phyloP scores from a whole-genome alignment of 1,284 basidiomycete genomes.

The Meripilus lineatus region DNA sequence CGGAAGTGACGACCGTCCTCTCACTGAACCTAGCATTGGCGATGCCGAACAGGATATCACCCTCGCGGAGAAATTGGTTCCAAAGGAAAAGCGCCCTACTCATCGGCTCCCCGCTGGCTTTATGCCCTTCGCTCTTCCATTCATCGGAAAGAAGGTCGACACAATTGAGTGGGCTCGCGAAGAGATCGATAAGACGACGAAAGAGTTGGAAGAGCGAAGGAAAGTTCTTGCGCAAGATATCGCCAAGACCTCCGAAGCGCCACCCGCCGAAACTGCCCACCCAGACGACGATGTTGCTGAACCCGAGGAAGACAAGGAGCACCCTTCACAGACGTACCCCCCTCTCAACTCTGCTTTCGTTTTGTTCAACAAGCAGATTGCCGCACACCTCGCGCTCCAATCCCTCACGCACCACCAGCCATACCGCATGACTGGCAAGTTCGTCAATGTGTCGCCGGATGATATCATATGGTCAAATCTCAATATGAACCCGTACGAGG shows the following conservation, averaged over 20 bases:
- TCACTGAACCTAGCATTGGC: conserved; percentile 34
- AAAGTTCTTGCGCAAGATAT: conserved; percentile 28
- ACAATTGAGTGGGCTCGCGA: conserved; percentile 86
- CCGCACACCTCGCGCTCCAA: conserved; percentile 82
- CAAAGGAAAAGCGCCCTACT: conserved; percentile 69
- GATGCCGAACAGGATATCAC: conserved; percentile 44
- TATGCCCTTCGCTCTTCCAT: conserved; percentile 58
- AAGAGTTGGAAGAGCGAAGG: conserved; percentile 47
- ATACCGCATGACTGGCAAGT: conserved; percentile 68
- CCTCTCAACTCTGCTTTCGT: conserved; percentile 86
- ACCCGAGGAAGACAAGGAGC: neutral
- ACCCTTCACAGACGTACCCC: conserved; percentile 49
- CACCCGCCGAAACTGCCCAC: conserved; percentile 19
- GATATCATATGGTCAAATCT: conserved; percentile 93
- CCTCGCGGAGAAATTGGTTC: conserved; percentile 56
- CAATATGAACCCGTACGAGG: conserved; percentile 86
- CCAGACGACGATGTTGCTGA: conserved; percentile 19
- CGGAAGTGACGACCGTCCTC: conserved; percentile 38
- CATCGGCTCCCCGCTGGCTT: conserved; percentile 64
- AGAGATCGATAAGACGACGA: conserved; percentile 55
- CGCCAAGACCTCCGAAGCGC: conserved; percentile 16
- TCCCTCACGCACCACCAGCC: conserved; percentile 74
- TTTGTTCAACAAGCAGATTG: conserved; percentile 91
- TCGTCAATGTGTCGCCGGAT: conserved; percentile 71
- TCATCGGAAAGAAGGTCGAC: conserved; percentile 83